Base-by-base conservation (phyloP, 805 yeast species). In the Pichia rugopelliculosa region DNA sequence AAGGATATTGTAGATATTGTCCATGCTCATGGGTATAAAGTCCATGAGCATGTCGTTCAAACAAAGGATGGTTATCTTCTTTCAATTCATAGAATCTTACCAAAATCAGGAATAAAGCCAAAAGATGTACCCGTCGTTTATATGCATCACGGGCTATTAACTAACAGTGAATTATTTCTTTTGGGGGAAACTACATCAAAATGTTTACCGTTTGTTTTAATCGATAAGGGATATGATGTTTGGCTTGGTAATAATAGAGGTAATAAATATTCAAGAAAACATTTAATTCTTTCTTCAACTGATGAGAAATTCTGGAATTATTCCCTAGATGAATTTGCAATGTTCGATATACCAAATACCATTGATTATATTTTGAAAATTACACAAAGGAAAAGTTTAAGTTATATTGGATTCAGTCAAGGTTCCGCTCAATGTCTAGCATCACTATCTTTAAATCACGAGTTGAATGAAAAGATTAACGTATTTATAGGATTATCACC, bases 391-490 rank as follows among this genome's bases (percentile, higher is more conserved):
- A 10, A 54, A 23, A 54, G 65, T 26, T 64, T 90, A 34, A 76
- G 80, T 0, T 90, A 88, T 59, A 75, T 91, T 53, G 98, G 97
- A 1, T 91, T 91, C 59, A 81, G 90, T 23, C 98, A 90, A 64
- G 98, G 98, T 20, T 81, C 95, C 0, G 95, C 97, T 1, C 97
- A 91, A 64, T 88, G 88, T 38, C 82, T 90, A 63, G 96, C 96
- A 0, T 75, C 95, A 11, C 68, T 88, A 21, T 77, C 93, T 0
- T 57, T 82, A 17, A 79, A 81, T 59, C 80, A 83, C 8, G 71
- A 73, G 2, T 70, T 90, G 48, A 87, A 86, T 62, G 55, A 64
- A 64, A 72, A 74, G 48, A 68, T 76, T 41, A 74, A 74, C 33
- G 58, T 62, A 44, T 83, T 90, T 53, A 78, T 90, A 48, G 96